phyloP scores from a whole-genome alignment of 768 basidiomycete genomes.

The Psilocybe subaeruginosa region DNA sequence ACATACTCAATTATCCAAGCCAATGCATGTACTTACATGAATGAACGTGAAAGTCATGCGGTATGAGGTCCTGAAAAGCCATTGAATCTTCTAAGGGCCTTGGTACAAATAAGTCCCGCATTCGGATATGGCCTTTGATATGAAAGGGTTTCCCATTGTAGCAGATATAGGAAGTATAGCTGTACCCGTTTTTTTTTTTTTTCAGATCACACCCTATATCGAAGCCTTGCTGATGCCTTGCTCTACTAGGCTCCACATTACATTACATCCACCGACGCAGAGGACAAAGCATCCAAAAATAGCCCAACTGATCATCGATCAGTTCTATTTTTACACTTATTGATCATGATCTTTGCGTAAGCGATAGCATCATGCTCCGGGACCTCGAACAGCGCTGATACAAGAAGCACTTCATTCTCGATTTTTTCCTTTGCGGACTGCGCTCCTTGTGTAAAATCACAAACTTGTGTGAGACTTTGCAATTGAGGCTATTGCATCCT shows the following conservation, averaged over 20 bases:
- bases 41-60: too few species aligned
- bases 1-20: too few species aligned
- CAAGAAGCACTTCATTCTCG: not conserved
- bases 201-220: not conserved
- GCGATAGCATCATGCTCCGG: too few species aligned
- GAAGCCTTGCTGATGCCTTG: not conserved
- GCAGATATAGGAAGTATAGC: not conserved
- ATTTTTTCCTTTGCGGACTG: not conserved
- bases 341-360: too few species aligned
- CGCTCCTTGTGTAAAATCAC: not conserved
- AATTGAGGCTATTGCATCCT: not conserved
- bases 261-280: too few species aligned
- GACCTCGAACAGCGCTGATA: not conserved
- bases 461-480: not conserved
- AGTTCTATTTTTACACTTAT: not conserved
- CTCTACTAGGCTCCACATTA: too few species aligned
- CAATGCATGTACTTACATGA: too few species aligned
- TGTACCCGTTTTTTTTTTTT: not conserved
- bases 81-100: too few species aligned
- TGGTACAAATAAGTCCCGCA: too few species aligned
- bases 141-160: not conserved
- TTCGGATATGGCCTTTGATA: too few species aligned
- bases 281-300: not conserved
- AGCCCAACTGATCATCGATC: not conserved
- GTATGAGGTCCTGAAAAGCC: too few species aligned